Conservation (phyloP, 2,329 filamentous ascomycete genomes). For the Ophiosphaerella narmari region DNA sequence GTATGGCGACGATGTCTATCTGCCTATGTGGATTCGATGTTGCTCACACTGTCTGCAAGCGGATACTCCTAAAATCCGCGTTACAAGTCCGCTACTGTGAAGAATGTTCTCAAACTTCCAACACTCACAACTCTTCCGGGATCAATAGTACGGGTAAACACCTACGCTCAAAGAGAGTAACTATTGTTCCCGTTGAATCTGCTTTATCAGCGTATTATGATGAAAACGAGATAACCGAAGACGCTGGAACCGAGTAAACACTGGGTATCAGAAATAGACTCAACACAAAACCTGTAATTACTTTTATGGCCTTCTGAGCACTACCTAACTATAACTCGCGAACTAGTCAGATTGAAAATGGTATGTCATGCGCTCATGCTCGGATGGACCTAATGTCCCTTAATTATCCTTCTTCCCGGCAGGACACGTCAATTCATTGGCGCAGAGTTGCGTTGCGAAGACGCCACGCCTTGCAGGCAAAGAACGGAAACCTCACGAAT, state of each 20-base stretch:
- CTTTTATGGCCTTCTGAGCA: slow-evolving; percentile 33
- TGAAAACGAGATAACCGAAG: background rate
- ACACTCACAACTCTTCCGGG: slow-evolving; percentile 37
- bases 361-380: slow-evolving; percentile 33
- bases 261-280: background rate
- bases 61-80: slow-evolving; percentile 17
- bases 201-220: background rate
- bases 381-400: too few species aligned
- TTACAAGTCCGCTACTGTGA: slow-evolving; percentile 1
- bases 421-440: too few species aligned
- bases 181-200: background rate
- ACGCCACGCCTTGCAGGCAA: too few species aligned
- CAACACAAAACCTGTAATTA: background rate
- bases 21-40: slow-evolving; percentile 10
- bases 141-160: slow-evolving; percentile 26
- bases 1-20: slow-evolving; percentile 23
- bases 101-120: slow-evolving; percentile 13
- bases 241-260: background rate
- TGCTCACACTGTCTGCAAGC: slow-evolving; percentile 27
- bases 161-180: background rate
- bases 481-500: too few species aligned
- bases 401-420: too few species aligned
- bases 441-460: too few species aligned
- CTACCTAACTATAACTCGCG: slow-evolving; percentile 32
- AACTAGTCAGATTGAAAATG: slow-evolving; percentile 32